A percentile compares a stretch with the other conserved stretches of the same genome.
These are phyloP conservation scores for Beauveria brongniartii DNA, from an alignment of 2,329 filamentous ascomycete genomes.

Conservation along the genomic window DNA sequence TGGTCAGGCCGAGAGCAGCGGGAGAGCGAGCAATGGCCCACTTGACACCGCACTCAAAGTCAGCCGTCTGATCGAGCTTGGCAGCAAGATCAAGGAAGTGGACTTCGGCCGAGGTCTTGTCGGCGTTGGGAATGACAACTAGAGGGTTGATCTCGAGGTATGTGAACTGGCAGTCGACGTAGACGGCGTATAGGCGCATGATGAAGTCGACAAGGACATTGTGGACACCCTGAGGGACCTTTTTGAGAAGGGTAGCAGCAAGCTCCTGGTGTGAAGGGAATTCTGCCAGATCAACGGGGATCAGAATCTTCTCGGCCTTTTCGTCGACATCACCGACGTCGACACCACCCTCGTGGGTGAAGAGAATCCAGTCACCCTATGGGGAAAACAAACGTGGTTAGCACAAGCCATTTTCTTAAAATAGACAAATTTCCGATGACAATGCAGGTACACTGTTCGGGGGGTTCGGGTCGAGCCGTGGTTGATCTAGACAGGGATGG, in stretches of 20 bases:
- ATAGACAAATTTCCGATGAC: background rate
- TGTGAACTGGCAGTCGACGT: conserved; percentile 99
- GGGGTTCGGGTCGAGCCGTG: conserved; percentile 10
- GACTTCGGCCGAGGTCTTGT: conserved; percentile 85
- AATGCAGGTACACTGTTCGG: conserved; percentile 11
- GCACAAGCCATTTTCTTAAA: conserved; percentile 14
- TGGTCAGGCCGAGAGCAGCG: conserved; percentile 75
- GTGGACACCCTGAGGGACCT: conserved; percentile 92
- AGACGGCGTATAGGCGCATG: conserved; percentile 94
- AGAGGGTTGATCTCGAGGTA: conserved; percentile 99
- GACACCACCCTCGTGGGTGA: conserved; percentile 98
- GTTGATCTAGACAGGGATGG: conserved; percentile 6
- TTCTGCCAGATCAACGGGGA: conserved; percentile 88
- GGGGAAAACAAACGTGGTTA: conserved; percentile 25
- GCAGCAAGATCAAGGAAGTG: conserved; percentile 98
- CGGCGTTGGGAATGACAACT: conserved; percentile 91
- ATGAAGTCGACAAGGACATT: conserved; percentile 99
- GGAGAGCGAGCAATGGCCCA: conserved; percentile 95
- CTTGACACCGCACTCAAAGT: conserved; percentile 98
- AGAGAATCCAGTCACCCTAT: conserved; percentile 98
- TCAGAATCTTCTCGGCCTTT: conserved; percentile 97
- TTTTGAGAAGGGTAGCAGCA: conserved; percentile 73
- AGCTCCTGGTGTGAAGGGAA: conserved; percentile 97
- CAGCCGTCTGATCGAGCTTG: conserved; percentile 97
- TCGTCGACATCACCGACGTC: conserved; percentile 98